Conservation (phyloP, 257 asterid genomes). For the Handroanthus guayacan region DNA sequence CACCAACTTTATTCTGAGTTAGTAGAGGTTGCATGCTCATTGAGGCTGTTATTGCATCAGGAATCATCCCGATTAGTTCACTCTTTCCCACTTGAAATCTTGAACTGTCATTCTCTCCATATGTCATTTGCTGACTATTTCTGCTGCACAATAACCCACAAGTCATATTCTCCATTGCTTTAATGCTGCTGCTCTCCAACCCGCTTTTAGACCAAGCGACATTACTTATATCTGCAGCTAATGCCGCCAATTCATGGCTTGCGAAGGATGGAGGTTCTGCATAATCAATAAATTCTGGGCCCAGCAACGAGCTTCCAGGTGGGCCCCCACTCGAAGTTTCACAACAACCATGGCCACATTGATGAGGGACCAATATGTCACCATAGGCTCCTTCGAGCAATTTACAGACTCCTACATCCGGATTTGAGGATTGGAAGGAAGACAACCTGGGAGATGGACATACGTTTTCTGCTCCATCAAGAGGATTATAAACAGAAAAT, state of each 20-base stretch:
- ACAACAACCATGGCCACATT: constrained; percentile 88
- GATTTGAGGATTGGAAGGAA: constrained; percentile 45
- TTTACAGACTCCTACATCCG: constrained; percentile 47
- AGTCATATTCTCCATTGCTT: constrained; percentile 46
- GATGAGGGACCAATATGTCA: constrained; percentile 69
- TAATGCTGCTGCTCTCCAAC: constrained; percentile 58
- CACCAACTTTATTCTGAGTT: constrained; percentile 34
- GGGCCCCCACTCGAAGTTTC: constrained; percentile 35
- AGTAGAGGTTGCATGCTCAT: constrained; percentile 32
- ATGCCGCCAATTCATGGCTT: constrained; percentile 77
- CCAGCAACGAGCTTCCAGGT: constrained; percentile 54
- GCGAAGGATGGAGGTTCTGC: constrained; percentile 59
- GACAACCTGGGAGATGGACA: constrained; percentile 43
- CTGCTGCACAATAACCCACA: constrained; percentile 43
- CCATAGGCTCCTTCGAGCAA: constrained; percentile 54
- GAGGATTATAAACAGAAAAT: constrained; percentile 49
- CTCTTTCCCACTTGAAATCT: constrained; percentile 39
- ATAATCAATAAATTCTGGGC: constrained; percentile 81
- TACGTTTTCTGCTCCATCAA: constrained; percentile 52
- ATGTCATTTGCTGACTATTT: constrained; percentile 36
- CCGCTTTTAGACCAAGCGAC: constrained; percentile 88
- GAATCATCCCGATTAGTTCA: constrained; percentile 29
- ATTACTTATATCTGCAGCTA: constrained; percentile 88
- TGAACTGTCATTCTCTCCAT: constrained; percentile 36
- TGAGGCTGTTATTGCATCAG: constrained; percentile 31